Base-by-base conservation (phyloP, 768 basidiomycete species). In the Dacryopinax spathularia region DNA sequence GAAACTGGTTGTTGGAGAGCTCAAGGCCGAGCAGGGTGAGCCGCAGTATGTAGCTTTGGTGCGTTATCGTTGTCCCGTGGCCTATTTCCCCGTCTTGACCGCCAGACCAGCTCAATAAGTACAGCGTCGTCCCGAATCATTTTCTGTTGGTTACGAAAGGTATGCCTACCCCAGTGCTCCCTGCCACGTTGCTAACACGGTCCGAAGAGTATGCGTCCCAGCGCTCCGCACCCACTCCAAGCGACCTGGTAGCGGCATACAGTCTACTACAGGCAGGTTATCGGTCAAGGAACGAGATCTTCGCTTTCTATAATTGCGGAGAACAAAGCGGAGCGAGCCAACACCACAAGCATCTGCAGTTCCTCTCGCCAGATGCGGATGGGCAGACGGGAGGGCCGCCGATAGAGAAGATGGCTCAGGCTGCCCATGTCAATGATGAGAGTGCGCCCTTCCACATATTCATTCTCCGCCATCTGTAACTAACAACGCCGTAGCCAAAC, bases 231-330 rank as follows among this genome's bases (percentile, higher is more conserved):
- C 79, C 93, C 22, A 75, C 82, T 65, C 93, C 93, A 0, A 71
- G 81, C 16, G 91, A 96, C 70, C 80, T 96, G 12, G 82, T 87
- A 2, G 84, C 87, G 64, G 78, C 84, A 3, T 93, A 92, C 74
- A 72, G 77, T n/a, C 76, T 95, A 31, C 77, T 97, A 1, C 72
- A 80, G 0, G 86, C 89, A 2, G 90, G 85, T 43, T 78, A 79
- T 39, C 81, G 82, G 68, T 77, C 77, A 0, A 82, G 84, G 15
- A 80, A 77, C 65, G 78, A 75, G 34, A 78, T 86, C 63, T 82
- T 96, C 63, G 89, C 88, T 1, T 96, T 96, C 75, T 96, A 92
- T 74, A 97, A 97, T 67, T 95, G 93, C 84, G 89, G 89, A 5
- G 78, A 82, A 31, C 77, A 79, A 62, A 90, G 88, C 64, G 92